Evolutionary conservation across 768 basidiomycete genomes (phyloP).

Genomic region (Cantharellus anzutake): DNA sequence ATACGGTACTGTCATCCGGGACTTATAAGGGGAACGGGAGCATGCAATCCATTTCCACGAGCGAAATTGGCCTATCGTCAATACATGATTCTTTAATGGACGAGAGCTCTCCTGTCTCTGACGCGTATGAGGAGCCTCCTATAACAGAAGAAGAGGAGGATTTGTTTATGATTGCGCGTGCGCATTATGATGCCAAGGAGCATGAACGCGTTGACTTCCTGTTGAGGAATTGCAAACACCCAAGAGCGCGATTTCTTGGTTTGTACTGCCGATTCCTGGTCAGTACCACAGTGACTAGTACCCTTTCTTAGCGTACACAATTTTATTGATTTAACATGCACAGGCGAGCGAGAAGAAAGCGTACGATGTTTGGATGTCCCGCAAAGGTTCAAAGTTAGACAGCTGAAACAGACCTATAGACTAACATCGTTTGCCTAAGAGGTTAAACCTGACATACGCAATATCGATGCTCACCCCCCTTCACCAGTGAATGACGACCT

Average conservation of each 20-base stretch:
- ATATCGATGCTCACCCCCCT: background rate
- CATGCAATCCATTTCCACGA: too few species aligned
- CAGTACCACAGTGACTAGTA: conserved; percentile 16
- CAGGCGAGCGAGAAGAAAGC: conserved; percentile 74
- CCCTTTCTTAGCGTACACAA: background rate
- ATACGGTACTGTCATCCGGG: background rate
- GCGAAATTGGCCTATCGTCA: too few species aligned
- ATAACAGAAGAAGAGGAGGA: conserved; percentile 41
- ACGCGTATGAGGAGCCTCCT: too few species aligned
- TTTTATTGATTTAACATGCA: conserved; percentile 4
- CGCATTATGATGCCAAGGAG: conserved; percentile 60
- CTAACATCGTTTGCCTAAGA: background rate
- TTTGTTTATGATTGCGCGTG: conserved; percentile 45
- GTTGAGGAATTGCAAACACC: conserved; percentile 43
- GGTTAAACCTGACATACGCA: conserved; percentile 3
- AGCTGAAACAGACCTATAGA: conserved; percentile 12
- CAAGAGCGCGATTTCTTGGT: conserved; percentile 56
- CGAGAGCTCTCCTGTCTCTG: too few species aligned
- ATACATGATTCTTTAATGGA: too few species aligned
- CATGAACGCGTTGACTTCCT: conserved; percentile 51
- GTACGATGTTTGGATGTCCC: conserved; percentile 51
- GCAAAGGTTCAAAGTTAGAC: conserved; percentile 47
- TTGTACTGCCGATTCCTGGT: conserved; percentile 78
- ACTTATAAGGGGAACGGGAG: too few species aligned
- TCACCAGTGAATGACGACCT: conserved; percentile 40